phyloP scores from a whole-genome alignment of 2,329 filamentous ascomycete genomes.

The Trichoderma sp. region DNA sequence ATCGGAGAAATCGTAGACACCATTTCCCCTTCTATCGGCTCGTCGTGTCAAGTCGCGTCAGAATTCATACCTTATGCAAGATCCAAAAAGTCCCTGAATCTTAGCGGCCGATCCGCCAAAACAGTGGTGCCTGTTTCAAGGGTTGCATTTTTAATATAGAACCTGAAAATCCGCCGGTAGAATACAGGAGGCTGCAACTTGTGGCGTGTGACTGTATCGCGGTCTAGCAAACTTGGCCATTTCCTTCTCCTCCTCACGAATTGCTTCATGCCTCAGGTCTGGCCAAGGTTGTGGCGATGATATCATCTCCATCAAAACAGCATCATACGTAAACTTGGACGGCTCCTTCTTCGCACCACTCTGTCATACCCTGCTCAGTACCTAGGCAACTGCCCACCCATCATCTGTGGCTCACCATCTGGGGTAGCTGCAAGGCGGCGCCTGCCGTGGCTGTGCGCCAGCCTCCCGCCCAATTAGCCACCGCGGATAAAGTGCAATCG shows the following conservation, averaged over 20 bases:
- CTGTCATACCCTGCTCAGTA: no score
- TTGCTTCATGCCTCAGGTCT: no score
- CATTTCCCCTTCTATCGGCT: not conserved
- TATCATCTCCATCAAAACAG: no score
- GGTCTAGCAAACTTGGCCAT: no score
- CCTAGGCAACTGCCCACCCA: not conserved
- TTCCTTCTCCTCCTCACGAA: no score
- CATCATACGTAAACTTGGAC: no score
- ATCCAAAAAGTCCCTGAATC: constrained; percentile 3
- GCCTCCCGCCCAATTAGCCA: not conserved
- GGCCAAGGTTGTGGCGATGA: no score
- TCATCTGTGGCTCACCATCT: not conserved
- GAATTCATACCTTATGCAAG: constrained; percentile 1
- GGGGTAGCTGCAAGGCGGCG: constrained; percentile 3
- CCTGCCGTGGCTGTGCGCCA: not conserved
- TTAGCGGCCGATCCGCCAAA: constrained; percentile 20
- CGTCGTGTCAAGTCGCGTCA: not conserved
- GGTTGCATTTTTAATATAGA: constrained; percentile 1
- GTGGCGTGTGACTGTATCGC: no score
- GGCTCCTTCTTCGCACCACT: no score
- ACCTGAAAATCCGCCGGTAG: not conserved
- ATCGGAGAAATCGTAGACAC: no score
- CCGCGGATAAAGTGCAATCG: not conserved
- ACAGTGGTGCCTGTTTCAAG: constrained; percentile 23
- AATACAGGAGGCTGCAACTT: not conserved